Base-by-base conservation (phyloP, 257 asterid genomes). In the Jacaranda copaia region DNA sequence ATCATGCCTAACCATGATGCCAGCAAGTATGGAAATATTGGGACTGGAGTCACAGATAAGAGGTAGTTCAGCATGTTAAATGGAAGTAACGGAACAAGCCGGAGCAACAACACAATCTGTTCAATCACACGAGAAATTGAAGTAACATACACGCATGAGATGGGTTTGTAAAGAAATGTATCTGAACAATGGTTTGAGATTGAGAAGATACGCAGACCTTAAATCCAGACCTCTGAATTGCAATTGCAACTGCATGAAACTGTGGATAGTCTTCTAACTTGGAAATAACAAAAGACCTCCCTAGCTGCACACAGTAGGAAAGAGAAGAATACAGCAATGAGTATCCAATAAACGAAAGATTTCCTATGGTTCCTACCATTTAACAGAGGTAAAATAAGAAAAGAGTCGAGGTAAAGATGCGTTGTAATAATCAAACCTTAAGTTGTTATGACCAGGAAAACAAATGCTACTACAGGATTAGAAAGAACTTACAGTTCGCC, bases 1-100 rank as follows among this genome's bases (percentile, higher is more conserved):
- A 93, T 88, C 97, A 93, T 93, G 73, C 98, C 98, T 86, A 93
- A 79, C 98, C 97, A 93, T 39, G 98, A 90, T 73, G 97, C 97
- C 77, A 93, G 80, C 85, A 89, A 72, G 82, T 91, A 93, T 43
- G 92, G 87, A 70, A 82, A 78, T 52, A 92, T 35, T 10, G 97
- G 68, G 73, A 93, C 91, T 11, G 98, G 91, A 66, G 97, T 93
- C 61, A 93, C 93, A 0, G 98, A 91, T 78, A 91, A 84, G 74
- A 93, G 96, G 89, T 93, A 93, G 86, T 93, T 93, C 85, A 93
- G 80, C 96, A 93, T 83, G 82, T 90, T 93, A 64, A 93, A 93
- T 35, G 98, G 97, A 77, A 93, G 95, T 65, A 91, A 81, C 13
- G 97, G 98, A 80, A 88, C 96, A 1, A 93, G 95, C 68, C 98